Base-by-base conservation (phyloP, 2,329 filamentous ascomycete genomes). In the Cercospora zeae-maydis region DNA sequence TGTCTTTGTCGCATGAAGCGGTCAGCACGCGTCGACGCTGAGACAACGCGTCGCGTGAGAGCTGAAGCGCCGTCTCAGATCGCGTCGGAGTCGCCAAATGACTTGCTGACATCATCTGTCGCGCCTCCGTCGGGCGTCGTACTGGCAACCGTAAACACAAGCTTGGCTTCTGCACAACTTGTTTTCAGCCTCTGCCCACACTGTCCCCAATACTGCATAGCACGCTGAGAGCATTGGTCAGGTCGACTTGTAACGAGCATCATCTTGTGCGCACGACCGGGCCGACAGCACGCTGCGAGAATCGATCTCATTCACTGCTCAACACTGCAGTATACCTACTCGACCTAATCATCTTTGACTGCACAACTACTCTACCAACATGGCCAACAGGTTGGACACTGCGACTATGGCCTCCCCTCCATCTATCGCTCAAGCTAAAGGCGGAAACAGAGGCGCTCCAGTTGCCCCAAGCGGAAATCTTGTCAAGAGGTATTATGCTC, bases 401-500 rank as follows among this genome's bases (percentile, higher is more conserved):
- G 72, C 71, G 13, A 69, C 70, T 59, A 73, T 71, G 58, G 63
- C 70, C 30, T 68, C 71, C 31, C 68, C 73, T 27, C 69, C 73
- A 63, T 70, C 75, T 68, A 64, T 69, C 63, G 63, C 63, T 62
- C 73, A 75, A 64, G 63, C 70, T 66, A 74, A 74, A 63, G 65
- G 63, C 55, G 63, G 62, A 56, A 65, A 55, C 61, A 65, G 63
- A 53, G 58, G 65, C 21, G 45, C 71, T 52, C 59, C 66, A 34
- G 55, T 71, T 51, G 61, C 66, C 36, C 65, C 74, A 66, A 79
- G 74, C 67, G 76, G 76, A 57, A 81, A 78, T 61, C 78, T 82
- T 58, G 76, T 80, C 52, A 80, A 81, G 71, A 78, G 80, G 80
- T 82, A 76, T 21, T 70, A 65, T 24, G 31, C 24, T 13, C 9